phyloP scores from a whole-genome alignment of 164 flowering plant species.

The Aristolochia fimbriata region DNA sequence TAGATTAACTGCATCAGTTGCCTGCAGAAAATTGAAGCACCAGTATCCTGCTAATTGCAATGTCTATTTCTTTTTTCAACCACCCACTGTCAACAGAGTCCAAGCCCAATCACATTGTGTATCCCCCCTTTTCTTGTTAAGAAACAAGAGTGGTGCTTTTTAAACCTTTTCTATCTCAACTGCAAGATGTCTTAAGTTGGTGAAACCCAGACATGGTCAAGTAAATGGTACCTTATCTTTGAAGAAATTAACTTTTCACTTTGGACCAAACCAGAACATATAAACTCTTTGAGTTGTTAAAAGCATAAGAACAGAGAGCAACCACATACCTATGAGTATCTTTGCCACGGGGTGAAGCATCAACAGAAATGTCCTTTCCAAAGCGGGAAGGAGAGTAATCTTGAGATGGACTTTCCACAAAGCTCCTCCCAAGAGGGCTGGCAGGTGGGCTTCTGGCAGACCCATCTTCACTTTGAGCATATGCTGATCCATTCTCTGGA shows the following conservation, averaged over 20 bases:
- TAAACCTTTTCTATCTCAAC: too few relatives aligned
- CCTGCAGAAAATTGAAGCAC: too few relatives aligned
- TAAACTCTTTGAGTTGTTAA: not conserved
- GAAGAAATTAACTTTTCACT: not conserved
- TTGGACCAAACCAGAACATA: not conserved
- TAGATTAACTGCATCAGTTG: too few relatives aligned
- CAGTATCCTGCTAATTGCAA: too few relatives aligned
- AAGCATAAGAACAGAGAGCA: not conserved
- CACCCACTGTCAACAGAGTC: too few relatives aligned
- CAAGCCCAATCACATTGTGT: too few relatives aligned
- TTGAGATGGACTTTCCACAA: conserved; percentile 41
- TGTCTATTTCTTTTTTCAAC: too few relatives aligned
- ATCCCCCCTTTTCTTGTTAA: too few relatives aligned
- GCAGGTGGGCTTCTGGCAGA: conserved; percentile 41
- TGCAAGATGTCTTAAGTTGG: not conserved
- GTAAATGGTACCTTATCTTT: not conserved
- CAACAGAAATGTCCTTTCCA: not conserved
- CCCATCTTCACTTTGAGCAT: conserved; percentile 36
- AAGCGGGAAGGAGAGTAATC: conserved; percentile 23
- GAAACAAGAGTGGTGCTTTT: too few relatives aligned
- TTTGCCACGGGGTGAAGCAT: conserved; percentile 2
- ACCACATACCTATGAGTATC: not conserved
- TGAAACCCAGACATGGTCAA: not conserved
- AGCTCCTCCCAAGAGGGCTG: conserved; percentile 41
- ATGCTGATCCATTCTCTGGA: conserved; percentile 30